Evolutionary conservation across 352 stramenopile genomes (phyloP).

Genomic region (Pythium dissimile): DNA sequence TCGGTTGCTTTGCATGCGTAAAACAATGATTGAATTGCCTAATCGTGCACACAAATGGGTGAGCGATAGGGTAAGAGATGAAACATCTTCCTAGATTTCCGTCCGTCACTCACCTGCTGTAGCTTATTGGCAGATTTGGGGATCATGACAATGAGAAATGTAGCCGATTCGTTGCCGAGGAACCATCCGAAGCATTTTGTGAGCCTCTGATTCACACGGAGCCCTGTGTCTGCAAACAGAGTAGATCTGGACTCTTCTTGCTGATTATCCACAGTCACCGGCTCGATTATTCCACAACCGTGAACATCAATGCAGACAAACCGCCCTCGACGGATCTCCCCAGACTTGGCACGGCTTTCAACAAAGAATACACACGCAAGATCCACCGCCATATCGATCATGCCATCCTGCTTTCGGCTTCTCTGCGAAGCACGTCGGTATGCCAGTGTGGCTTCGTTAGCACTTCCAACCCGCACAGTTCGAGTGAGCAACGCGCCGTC

Average conservation of each 20-base stretch:
- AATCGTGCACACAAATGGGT: neutral
- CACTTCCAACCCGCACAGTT: constrained; percentile 25
- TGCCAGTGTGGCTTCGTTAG: constrained; percentile 29
- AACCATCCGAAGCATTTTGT: constrained; percentile 43
- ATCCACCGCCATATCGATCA: constrained; percentile 9
- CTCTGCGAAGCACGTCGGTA: constrained; percentile 28
- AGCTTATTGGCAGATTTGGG: constrained; percentile 51
- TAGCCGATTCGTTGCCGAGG: constrained; percentile 40
- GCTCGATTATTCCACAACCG: constrained; percentile 47
- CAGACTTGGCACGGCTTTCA: constrained; percentile 28
- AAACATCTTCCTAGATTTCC: neutral
- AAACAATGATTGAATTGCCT: constrained; percentile 76
- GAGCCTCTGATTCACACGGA: constrained; percentile 38
- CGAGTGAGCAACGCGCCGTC: constrained; percentile 22
- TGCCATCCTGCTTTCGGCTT: neutral
- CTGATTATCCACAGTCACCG: neutral
- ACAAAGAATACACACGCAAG: constrained; percentile 47
- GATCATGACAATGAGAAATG: constrained; percentile 61
- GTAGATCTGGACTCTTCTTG: neutral
- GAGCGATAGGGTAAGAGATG: neutral
- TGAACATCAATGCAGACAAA: constrained; percentile 50
- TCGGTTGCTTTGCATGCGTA: constrained; percentile 82
- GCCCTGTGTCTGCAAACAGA: constrained; percentile 58
- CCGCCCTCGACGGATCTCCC: constrained; percentile 26
- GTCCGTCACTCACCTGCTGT: constrained; percentile 62